These are phyloP conservation scores for Dactylonectria estremocensis DNA, from an alignment of 2,329 filamentous ascomycete species.

Conservation along the genomic window DNA sequence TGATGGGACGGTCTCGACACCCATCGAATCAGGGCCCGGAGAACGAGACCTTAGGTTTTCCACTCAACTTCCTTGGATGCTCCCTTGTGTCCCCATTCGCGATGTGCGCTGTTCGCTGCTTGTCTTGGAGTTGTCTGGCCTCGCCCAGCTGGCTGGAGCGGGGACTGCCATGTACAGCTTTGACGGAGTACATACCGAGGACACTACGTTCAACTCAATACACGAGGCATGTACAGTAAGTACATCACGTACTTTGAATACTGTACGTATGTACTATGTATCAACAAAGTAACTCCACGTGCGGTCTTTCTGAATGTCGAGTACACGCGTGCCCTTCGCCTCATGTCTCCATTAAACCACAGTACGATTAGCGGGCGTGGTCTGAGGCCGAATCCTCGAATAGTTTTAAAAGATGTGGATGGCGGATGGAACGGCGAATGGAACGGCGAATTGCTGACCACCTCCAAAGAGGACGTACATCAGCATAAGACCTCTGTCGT, in stretches of 20 bases:
- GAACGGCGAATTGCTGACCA: constrained; percentile 12
- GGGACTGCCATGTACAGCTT: background rate
- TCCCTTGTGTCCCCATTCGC: background rate
- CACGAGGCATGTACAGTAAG: no score
- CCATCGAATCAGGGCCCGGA: constrained; percentile 20
- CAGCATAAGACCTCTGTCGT: constrained; percentile 27
- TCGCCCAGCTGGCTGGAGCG: background rate
- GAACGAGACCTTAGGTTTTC: constrained; percentile 19
- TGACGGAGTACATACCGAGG: background rate
- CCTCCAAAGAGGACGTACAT: constrained; percentile 12
- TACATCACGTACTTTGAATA: background rate
- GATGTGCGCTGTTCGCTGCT: background rate
- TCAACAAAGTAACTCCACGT: background rate
- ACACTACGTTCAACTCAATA: no score
- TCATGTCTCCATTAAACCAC: constrained; percentile 11
- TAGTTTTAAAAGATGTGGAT: constrained; percentile 13
- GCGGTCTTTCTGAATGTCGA: constrained; percentile 4
- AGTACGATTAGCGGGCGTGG: constrained; percentile 20
- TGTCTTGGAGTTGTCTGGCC: background rate
- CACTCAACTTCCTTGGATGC: constrained; percentile 2
- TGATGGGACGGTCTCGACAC: constrained; percentile 36
- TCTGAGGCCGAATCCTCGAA: constrained; percentile 8
- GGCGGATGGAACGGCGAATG: constrained; percentile 1
- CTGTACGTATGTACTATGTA: constrained; percentile 6
- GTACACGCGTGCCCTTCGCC: constrained; percentile 16